These are phyloP conservation scores for Wickerhamomyces bisporus DNA, from an alignment of 805 yeast species.

Conservation along the genomic window DNA sequence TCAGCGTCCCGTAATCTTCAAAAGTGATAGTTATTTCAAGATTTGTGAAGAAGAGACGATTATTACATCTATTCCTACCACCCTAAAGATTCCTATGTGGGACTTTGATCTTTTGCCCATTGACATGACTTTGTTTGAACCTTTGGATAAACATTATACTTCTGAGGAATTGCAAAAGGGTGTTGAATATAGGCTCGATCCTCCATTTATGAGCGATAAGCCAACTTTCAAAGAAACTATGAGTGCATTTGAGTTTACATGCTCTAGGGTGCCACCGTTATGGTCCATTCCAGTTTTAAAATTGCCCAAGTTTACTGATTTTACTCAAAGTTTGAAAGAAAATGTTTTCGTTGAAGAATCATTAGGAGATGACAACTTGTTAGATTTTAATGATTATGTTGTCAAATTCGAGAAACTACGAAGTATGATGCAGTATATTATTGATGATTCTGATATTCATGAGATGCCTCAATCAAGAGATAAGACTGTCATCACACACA, in stretches of 20 bases:
- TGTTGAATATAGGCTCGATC: constrained; percentile 10
- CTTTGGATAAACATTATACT: constrained; percentile 2
- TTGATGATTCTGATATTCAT: background rate
- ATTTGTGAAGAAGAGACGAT: background rate
- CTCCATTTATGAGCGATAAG: constrained; percentile 15
- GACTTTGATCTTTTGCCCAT: background rate
- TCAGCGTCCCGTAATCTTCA: no score
- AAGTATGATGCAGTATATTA: background rate
- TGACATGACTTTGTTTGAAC: background rate
- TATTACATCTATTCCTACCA: background rate
- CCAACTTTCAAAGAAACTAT: constrained; percentile 14
- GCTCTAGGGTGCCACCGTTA: background rate
- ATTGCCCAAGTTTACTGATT: background rate
- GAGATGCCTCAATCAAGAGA: no score
- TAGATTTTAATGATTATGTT: background rate
- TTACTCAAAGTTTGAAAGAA: no score
- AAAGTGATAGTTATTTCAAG: no score
- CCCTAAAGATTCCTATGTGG: background rate
- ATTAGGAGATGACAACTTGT: no score
- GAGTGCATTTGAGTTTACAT: constrained; percentile 9
- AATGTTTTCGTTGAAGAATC: background rate
- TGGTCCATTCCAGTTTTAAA: background rate
- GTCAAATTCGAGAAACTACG: background rate
- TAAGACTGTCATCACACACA: no score
- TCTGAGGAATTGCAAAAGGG: constrained; percentile 16